Evolutionary conservation across 495 filamentous ascomycete genomes (phyloP), one percentile per base, ranked within the genome.

Genomic region (Ascodesmis nigricans): DNA sequence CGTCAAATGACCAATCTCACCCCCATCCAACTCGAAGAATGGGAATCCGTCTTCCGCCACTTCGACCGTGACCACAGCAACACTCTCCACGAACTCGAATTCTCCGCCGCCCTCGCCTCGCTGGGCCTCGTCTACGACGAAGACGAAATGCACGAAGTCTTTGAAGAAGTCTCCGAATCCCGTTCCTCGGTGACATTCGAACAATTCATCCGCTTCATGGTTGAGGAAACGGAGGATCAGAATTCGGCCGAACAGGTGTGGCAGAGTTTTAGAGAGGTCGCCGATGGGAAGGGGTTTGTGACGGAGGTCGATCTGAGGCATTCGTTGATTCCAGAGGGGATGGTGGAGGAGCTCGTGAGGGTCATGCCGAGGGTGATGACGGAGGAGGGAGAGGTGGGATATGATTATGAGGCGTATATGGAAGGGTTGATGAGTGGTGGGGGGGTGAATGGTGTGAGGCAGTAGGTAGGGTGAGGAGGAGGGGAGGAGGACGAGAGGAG

Each of bases 181-280:
- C 62, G 65, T 23, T 64, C 69, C 43, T 65, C 73, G 39, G 87
- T 97, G 33, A 84, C 77, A 5, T 97, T 97, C 51, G 87, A 97
- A 58, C 90, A 93, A 55, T 97, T 97, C 52, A 97, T 97, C 55
- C 67, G 76, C 15, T 97, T 95, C 59, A 97, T 97, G 87, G 87
- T 97, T 5, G 79, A 82, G 45, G 84, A 91, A 24, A 95, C 90
- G 0, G 87, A 97, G 55, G 87, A 97, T 49, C 87, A 97, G 54
- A 92, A 95, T 47, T 91, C 81, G 11, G 90, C 87, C 14, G 87
- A 92, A 56, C 87, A 97, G 51, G 90, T 95, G 0, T 93, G 81
- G 57, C 87, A 95, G 57, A 79, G 71, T 50, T 97, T 97, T 66
- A 69, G 70, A 36, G 87, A 95, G 56, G 87, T 97, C 17, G 87